Percentiles rank a stretch among this genome's conserved stretches.
phyloP scores from a whole-genome alignment of 768 basidiomycete genomes.

The Suillus bovinus region DNA sequence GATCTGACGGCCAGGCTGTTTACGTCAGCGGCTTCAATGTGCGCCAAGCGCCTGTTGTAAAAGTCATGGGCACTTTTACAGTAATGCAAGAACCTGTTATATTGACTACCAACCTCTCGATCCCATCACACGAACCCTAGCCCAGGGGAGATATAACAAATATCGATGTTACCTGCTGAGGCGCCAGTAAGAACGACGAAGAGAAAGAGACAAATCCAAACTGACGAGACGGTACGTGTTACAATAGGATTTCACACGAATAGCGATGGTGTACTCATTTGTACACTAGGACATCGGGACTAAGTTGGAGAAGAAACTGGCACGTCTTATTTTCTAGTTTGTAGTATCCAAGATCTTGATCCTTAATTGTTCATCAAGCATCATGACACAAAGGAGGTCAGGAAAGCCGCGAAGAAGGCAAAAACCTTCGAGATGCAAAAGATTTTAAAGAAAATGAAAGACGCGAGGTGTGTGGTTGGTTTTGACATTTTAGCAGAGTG shows the following conservation, averaged over 20 bases:
- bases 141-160: not conserved
- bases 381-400: conserved; percentile 70
- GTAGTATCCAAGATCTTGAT: conserved; percentile 13
- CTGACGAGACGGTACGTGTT: conserved; percentile 31
- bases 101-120: not conserved
- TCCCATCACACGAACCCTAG: not conserved
- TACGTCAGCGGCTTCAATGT: conserved; percentile 4
- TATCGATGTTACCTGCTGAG: conserved; percentile 5
- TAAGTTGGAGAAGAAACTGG: conserved; percentile 57
- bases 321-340: conserved; percentile 30
- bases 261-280: conserved; percentile 6
- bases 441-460: conserved; percentile 80
- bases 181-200: conserved; percentile 34
- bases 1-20: not conserved
- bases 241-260: not conserved
- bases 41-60: not conserved
- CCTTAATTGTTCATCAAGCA: conserved; percentile 48
- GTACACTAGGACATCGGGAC: conserved; percentile 30
- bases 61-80: not conserved
- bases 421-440: conserved; percentile 80
- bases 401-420: conserved; percentile 78
- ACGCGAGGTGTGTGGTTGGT: conserved; percentile 49
- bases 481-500: not conserved
- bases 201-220: conserved; percentile 41
- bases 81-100: not conserved